These are phyloP conservation scores for Linderniella brevidens DNA, from an alignment of 257 asterid genomes.

Conservation along the genomic window DNA sequence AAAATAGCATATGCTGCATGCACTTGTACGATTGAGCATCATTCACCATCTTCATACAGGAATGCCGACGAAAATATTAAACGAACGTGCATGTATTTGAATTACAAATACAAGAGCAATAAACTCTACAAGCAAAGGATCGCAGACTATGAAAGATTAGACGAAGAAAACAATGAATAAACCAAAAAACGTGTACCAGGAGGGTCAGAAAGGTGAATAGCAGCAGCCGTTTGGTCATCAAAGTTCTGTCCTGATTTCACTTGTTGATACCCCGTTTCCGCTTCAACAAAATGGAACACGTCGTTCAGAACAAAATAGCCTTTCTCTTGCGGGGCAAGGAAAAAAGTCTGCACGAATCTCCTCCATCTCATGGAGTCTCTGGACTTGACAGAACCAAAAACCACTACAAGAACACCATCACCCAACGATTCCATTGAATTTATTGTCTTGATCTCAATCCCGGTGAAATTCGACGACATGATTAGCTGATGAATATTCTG, in stretches of 20 bases:
- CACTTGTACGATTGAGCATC: too few species aligned
- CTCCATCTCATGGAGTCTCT: constrained; percentile 27
- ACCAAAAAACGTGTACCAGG: constrained; percentile 24
- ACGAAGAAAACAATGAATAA: neutral
- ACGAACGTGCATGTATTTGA: too few species aligned
- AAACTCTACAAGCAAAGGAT: neutral
- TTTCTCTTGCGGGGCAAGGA: constrained; percentile 55
- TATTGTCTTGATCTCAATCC: constrained; percentile 33
- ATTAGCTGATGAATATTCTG: constrained; percentile 37
- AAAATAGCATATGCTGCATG: too few species aligned
- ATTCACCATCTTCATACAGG: too few species aligned
- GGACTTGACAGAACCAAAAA: constrained; percentile 32
- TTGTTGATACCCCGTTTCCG: constrained; percentile 17
- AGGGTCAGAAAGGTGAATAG: constrained; percentile 16
- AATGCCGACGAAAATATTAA: too few species aligned
- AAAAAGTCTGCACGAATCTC: constrained; percentile 47
- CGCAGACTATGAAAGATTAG: neutral
- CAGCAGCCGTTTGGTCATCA: constrained; percentile 21
- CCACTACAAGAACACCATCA: constrained; percentile 34
- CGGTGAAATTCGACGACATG: constrained; percentile 23
- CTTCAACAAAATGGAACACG: constrained; percentile 32
- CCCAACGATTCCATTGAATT: constrained; percentile 38
- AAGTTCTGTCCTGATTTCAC: constrained; percentile 15
- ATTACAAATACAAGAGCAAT: neutral
- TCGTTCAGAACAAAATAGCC: constrained; percentile 50